Percentiles rank a stretch among this genome's conserved stretches.
Conservation (phyloP, 163 green algal genomes). For the Volvox carteri region DNA sequence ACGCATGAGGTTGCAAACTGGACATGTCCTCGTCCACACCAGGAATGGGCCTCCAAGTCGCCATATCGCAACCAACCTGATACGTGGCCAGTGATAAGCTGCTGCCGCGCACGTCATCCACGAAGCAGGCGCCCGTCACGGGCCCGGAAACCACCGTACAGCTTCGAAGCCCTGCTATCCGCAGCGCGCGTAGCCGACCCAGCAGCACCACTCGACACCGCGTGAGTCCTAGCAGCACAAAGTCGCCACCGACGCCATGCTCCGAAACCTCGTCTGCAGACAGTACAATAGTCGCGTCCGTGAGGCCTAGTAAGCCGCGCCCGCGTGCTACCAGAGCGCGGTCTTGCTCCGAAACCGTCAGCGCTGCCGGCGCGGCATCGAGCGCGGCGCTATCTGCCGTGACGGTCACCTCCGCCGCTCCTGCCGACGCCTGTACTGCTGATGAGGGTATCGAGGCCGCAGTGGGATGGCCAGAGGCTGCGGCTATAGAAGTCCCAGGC, state of each 20-base stretch:
- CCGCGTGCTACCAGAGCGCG: conserved; percentile 53
- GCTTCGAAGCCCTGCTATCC: conserved; percentile 65
- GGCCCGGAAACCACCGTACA: conserved; percentile 75
- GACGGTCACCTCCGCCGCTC: neutral
- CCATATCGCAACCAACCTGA: no score
- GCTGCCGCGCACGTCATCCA: conserved; percentile 66
- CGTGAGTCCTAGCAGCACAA: conserved; percentile 70
- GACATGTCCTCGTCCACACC: no score
- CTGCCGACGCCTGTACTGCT: no score
- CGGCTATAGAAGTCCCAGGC: neutral
- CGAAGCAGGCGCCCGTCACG: conserved; percentile 69
- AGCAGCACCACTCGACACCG: conserved; percentile 76
- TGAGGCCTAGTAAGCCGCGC: conserved; percentile 59
- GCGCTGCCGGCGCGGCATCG: neutral
- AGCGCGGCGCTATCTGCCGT: conserved; percentile 15
- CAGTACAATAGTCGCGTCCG: conserved; percentile 31
- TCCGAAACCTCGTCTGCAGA: conserved; percentile 24
- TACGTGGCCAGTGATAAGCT: conserved; percentile 73
- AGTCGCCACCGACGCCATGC: conserved; percentile 50
- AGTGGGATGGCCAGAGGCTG: no score
- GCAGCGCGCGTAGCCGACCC: conserved; percentile 73
- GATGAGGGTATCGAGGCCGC: no score
- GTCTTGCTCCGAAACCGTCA: conserved; percentile 47
- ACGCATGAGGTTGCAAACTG: no score
- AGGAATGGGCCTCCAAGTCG: no score